phyloP scores from a whole-genome alignment of 441 rosid genomes.

The Macaranga tanarius region DNA sequence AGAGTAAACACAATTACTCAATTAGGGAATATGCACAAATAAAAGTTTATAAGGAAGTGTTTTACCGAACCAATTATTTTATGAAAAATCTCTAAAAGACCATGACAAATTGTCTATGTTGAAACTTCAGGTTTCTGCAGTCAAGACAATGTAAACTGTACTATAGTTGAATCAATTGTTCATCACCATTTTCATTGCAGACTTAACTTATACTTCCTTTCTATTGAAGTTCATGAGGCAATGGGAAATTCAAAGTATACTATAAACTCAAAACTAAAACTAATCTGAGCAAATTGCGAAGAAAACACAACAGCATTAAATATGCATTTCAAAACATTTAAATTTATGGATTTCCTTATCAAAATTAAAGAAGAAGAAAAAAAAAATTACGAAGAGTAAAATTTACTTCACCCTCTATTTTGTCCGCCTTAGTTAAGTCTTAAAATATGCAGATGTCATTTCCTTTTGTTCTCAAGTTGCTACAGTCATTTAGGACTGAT shows the following conservation, averaged over 20 bases:
- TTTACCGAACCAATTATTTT: background rate
- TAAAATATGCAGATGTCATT: no score
- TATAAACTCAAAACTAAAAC: background rate
- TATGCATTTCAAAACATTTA: background rate
- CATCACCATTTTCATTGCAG: background rate
- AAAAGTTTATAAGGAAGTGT: background rate
- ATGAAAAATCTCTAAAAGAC: background rate
- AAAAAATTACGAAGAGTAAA: background rate
- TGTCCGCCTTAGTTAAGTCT: no score
- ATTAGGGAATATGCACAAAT: no score
- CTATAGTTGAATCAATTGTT: no score
- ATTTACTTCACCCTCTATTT: background rate
- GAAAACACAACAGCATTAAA: background rate
- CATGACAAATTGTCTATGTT: background rate
- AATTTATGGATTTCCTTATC: background rate
- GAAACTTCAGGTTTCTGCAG: background rate
- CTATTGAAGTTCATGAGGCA: background rate
- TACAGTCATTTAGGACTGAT: no score
- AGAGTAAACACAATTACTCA: no score
- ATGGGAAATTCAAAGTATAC: background rate
- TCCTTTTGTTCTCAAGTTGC: no score
- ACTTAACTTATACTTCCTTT: background rate
- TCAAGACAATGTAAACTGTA: background rate
- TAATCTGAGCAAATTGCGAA: background rate
- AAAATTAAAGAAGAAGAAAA: no score